Evolutionary conservation across 23 red algal species (phyloP).

Genomic region (Porphyridium purpureum): DNA sequence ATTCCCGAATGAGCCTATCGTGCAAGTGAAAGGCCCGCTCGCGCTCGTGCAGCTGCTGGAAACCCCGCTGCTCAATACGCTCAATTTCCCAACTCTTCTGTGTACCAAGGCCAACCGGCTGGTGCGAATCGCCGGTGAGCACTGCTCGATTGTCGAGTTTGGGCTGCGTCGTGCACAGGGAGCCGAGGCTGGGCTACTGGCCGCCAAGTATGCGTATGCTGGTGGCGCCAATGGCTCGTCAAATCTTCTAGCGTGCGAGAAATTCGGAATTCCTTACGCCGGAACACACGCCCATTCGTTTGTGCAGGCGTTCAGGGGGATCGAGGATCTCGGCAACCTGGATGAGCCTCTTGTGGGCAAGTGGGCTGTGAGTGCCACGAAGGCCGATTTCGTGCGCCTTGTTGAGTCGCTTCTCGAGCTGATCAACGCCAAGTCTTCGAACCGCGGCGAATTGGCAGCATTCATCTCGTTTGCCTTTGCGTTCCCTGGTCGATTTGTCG

Average conservation of each 20-base stretch:
- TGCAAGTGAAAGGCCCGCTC: constrained; percentile 41
- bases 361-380: background rate
- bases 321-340: background rate
- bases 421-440: no score
- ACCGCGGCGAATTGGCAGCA: constrained; percentile 54
- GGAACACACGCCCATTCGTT: constrained; percentile 73
- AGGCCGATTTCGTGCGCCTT: no score
- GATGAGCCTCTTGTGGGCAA: background rate
- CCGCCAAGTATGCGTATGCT: constrained; percentile 43
- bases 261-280: constrained; percentile 33
- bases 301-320: constrained; percentile 27
- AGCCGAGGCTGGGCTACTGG: constrained; percentile 47
- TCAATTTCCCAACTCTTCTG: constrained; percentile 56
- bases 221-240: constrained; percentile 64
- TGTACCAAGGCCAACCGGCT: constrained; percentile 60
- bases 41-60: constrained; percentile 70
- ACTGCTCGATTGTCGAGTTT: constrained; percentile 55
- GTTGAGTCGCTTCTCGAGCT: no score
- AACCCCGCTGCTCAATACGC: constrained; percentile 58
- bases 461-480: constrained; percentile 57
- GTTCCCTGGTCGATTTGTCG: constrained; percentile 45
- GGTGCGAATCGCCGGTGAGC: constrained; percentile 31
- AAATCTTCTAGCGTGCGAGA: constrained; percentile 40
- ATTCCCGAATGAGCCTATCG: constrained; percentile 38
- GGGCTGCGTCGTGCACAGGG: constrained; percentile 74